Base-by-base conservation (phyloP, 106 monocot species). In the Dendrobium catenatum region DNA sequence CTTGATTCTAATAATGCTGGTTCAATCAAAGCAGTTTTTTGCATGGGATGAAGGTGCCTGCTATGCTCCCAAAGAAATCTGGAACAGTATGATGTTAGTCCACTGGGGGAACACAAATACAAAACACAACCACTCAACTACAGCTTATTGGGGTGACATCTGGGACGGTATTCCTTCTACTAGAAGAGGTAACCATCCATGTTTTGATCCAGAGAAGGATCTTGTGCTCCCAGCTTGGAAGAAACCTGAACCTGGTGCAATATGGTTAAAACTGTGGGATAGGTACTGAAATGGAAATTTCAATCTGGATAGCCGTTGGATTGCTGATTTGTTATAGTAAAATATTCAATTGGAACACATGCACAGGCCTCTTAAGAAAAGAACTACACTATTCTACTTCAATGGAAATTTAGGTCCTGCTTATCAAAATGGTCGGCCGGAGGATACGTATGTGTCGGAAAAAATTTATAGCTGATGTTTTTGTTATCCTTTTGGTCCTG, bases 11-110 rank as follows among this genome's bases (percentile, higher is more conserved):
- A 42, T 85, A 59, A 84, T 75, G 31, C 49, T 88, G 26, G 42
- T 85, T 59, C 18, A 79, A 5, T 51, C n/a, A 72, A 48, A 61
- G 70, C 84, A 99, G 98, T 93, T 91, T 56, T 99, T 99, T 81
- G 88, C 95, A 76, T 99, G 95, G 98, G 98, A 99, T 84, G 98
- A 99, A 93, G 98, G 98, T 77, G 98, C 95, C 70, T 99, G 98
- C 86, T 95, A 89, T 91, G 98, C 98, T 79, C 95, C 98, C 26
- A 99, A 88, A 80, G 95, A 95, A 82, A 99, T 99, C 42, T 95
- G 98, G 95, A 90, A 93, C 76, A 95, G 98, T 79, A 99, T 91
- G 89, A 99, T 95, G 95, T 82, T 99, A 66, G 95, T 95, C 64
- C 98, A 99, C 70, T 99, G 98, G 98, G 98, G 98, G 42, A 99